Evolutionary conservation across 306 rosid species (phyloP).

Genomic region (Citrullus amarus): DNA sequence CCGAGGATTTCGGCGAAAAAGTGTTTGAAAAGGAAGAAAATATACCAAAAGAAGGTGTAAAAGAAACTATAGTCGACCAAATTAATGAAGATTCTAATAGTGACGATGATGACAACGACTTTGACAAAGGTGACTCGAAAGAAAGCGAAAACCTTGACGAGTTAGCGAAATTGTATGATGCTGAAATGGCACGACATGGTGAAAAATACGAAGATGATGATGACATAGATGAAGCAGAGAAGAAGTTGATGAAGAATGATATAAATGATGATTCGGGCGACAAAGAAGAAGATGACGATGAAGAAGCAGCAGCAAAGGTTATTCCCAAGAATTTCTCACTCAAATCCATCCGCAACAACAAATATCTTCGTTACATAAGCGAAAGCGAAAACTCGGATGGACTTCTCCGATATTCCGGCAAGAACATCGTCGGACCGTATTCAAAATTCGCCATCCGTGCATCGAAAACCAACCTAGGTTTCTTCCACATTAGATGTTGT

Average conservation of each 20-base stretch:
- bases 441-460: constrained; percentile 8
- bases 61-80: not conserved
- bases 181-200: not conserved
- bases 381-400: not conserved
- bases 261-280: not conserved
- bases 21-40: not conserved
- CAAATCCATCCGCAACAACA: constrained; percentile 2
- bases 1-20: not conserved
- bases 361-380: constrained; percentile 7
- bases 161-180: not conserved
- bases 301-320: not conserved
- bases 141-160: not conserved
- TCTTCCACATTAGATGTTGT: not conserved
- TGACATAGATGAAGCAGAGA: not conserved
- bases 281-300: not conserved
- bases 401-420: not conserved
- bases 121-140: too few species aligned
- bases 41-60: not conserved
- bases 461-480: not conserved
- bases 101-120: not conserved
- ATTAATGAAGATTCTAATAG: not conserved
- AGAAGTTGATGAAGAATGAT: not conserved
- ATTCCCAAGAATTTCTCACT: constrained; percentile 7
- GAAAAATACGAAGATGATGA: not conserved
- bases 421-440: not conserved